Evolutionary conservation across 805 yeast species (phyloP).

Genomic region (Candida koratica): DNA sequence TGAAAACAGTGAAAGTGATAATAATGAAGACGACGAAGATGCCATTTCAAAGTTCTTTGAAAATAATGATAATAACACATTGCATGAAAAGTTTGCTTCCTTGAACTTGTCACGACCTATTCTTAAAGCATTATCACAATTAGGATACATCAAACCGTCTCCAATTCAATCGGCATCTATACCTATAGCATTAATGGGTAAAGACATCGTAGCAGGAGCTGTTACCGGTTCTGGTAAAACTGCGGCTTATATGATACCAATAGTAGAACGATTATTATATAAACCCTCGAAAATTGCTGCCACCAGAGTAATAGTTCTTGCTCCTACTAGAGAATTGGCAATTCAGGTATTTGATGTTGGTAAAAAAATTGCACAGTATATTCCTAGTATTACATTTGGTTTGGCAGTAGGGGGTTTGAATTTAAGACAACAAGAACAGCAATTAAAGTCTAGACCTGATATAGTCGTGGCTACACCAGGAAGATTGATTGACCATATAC

Average conservation of each 20-base stretch:
- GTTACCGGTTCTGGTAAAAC: conserved; percentile 99
- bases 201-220: conserved; percentile 98
- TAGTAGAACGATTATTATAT: conserved; percentile 84
- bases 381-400: conserved; percentile 77
- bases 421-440: conserved; percentile 92
- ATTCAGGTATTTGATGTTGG: conserved; percentile 96
- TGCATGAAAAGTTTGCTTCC: conserved; percentile 66
- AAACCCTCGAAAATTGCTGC: conserved; percentile 83
- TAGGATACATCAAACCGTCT: conserved; percentile 86
- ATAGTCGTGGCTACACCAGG: conserved; percentile 98
- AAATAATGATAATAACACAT: conserved; percentile 37
- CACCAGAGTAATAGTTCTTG: conserved; percentile 83
- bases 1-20: conserved; percentile 24
- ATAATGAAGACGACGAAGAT: conserved; percentile 67
- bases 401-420: conserved; percentile 98
- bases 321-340: conserved; percentile 98
- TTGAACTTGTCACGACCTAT: conserved; percentile 87
- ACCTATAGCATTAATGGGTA: conserved; percentile 90
- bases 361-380: conserved; percentile 72
- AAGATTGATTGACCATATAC: conserved; percentile 92
- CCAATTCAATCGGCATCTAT: conserved; percentile 92
- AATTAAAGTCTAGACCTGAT: conserved; percentile 88
- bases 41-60: conserved; percentile 76
- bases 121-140: conserved; percentile 70
- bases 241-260: conserved; percentile 96